Conservation (phyloP, 208 protist species). For the Willaertia magna region DNA sequence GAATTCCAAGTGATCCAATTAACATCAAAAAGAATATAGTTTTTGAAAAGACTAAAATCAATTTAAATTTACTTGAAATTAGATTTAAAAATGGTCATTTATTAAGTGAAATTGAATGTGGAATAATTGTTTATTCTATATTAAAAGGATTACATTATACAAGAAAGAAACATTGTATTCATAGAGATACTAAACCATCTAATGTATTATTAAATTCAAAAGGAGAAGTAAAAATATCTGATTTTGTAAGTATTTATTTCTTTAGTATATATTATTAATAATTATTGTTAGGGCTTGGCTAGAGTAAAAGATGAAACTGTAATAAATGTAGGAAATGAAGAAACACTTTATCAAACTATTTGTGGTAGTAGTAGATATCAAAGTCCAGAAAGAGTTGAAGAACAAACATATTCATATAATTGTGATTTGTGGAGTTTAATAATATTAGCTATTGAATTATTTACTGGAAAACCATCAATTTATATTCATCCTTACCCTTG, state of each 20-base stretch:
- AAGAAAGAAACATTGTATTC: neutral
- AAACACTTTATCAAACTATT: neutral
- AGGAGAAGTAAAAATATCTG: neutral
- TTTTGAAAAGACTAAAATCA: too few relatives aligned
- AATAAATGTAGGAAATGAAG: too few relatives aligned
- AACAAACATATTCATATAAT: neutral
- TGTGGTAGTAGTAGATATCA: neutral
- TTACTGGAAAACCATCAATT: neutral
- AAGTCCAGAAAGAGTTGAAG: neutral
- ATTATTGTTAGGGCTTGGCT: too few relatives aligned
- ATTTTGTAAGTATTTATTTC: too few relatives aligned
- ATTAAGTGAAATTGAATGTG: neutral
- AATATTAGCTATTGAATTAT: neutral
- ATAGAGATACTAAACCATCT: neutral
- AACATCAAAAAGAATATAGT: too few relatives aligned
- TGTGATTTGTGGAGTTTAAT: neutral
- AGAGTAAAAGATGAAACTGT: too few relatives aligned
- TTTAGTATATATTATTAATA: too few relatives aligned
- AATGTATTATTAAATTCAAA: neutral
- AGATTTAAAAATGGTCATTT: too few relatives aligned
- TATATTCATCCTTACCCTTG: too few relatives aligned
- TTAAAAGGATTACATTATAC: neutral
- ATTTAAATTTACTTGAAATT: too few relatives aligned
- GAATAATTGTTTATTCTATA: neutral
- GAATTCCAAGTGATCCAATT: too few relatives aligned